These are phyloP conservation scores for Myxozyma neglecta DNA, from an alignment of 805 yeast genomes.

Conservation along the genomic window DNA sequence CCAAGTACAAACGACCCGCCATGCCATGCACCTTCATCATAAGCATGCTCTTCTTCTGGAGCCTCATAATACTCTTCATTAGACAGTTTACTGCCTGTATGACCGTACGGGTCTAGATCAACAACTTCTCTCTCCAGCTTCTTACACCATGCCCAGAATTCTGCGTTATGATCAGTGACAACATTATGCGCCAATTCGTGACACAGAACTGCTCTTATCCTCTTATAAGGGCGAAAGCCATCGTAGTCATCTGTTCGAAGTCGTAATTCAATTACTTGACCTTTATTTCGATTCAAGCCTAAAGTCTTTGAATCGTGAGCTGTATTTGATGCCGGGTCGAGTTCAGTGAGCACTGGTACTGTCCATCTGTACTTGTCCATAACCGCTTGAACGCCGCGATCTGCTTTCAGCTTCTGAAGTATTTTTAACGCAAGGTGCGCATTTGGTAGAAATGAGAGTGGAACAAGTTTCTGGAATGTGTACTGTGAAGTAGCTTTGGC, in stretches of 20 bases:
- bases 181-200: slow-evolving; percentile 46
- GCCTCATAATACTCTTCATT: slow-evolving; percentile 12
- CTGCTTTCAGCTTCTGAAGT: slow-evolving; percentile 39
- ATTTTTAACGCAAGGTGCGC: slow-evolving; percentile 37
- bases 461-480: slow-evolving; percentile 39
- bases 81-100: slow-evolving; percentile 5
- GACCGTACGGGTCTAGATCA: slow-evolving; percentile 21
- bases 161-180: slow-evolving; percentile 40
- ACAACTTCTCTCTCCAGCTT: slow-evolving; percentile 41
- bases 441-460: slow-evolving; percentile 39
- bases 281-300: slow-evolving; percentile 42
- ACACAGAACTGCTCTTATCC: slow-evolving; percentile 41
- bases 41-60: slow-evolving; percentile 11
- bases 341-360: slow-evolving; percentile 42
- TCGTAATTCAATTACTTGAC: slow-evolving; percentile 42
- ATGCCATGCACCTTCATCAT: slow-evolving; percentile 26
- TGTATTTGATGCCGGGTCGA: slow-evolving; percentile 44
- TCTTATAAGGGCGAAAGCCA: slow-evolving; percentile 42
- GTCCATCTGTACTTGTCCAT: slow-evolving; percentile 41
- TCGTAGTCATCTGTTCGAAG: slow-evolving; percentile 43
- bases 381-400: slow-evolving; percentile 41
- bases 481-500: slow-evolving; percentile 27
- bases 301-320: slow-evolving; percentile 35
- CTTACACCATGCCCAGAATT: slow-evolving; percentile 41
- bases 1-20: slow-evolving; percentile 29